A percentile compares a stretch with the other conserved stretches of the same genome.
Evolutionary conservation across 345 rosid genomes (phyloP).

Genomic region (Hypericum perforatum): DNA sequence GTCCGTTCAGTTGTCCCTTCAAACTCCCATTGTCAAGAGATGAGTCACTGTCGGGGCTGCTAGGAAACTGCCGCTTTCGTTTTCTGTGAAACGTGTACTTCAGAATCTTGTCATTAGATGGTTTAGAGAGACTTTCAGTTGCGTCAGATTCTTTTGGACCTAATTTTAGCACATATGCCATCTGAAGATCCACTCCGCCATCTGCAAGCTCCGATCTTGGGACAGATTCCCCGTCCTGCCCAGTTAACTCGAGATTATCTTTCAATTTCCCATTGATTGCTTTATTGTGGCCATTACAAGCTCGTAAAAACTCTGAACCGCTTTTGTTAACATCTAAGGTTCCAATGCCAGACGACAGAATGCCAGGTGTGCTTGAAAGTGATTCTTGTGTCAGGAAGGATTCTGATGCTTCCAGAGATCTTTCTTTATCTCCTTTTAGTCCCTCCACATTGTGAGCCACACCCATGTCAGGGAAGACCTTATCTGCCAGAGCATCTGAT

Average conservation of each 20-base stretch:
- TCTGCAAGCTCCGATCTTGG: conserved; percentile 23
- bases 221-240: conserved; percentile 23
- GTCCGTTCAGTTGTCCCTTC: conserved; percentile 31
- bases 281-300: conserved; percentile 11
- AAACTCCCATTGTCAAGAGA: conserved; percentile 21
- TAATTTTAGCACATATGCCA: conserved; percentile 12
- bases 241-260: conserved; percentile 17
- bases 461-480: conserved; percentile 8
- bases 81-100: conserved; percentile 78
- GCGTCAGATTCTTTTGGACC: conserved; percentile 26
- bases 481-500: conserved; percentile 9
- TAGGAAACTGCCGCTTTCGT: conserved; percentile 50
- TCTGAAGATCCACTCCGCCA: conserved; percentile 15
- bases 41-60: conserved; percentile 42
- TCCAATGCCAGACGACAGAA: conserved; percentile 10
- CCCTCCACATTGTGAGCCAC: conserved; percentile 12
- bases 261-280: conserved; percentile 13
- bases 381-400: conserved; percentile 13
- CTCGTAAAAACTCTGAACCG: conserved; percentile 11
- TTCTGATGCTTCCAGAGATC: conserved; percentile 17
- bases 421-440: conserved; percentile 12
- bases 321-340: conserved; percentile 14
- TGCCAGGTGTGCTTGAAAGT: conserved; percentile 14
- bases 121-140: conserved; percentile 24
- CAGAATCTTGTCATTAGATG: conserved; percentile 33